phyloP scores from a whole-genome alignment of 306 rosid species.

The Sphenostylis stenocarpa region DNA sequence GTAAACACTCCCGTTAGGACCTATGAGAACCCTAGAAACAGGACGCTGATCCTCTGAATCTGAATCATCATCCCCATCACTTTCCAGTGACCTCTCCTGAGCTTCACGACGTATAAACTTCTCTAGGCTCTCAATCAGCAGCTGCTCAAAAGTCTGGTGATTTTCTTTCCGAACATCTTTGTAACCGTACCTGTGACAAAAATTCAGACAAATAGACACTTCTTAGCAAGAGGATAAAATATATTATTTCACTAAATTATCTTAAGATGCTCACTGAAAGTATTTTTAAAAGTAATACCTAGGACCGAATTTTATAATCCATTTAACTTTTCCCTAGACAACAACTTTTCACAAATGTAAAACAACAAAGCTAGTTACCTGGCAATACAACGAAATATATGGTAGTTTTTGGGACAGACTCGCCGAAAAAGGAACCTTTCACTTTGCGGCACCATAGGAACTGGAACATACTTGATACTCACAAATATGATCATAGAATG shows the following conservation, averaged over 20 bases:
- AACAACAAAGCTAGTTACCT: slow-evolving; percentile 46
- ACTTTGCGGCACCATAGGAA: slow-evolving; percentile 91
- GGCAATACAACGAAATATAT: slow-evolving; percentile 95
- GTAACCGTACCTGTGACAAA: slow-evolving; percentile 77
- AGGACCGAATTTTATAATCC: slow-evolving; percentile 11
- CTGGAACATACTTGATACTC: slow-evolving; percentile 88
- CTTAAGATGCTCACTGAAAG: not conserved
- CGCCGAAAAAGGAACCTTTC: slow-evolving; percentile 97
- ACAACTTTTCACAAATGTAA: not conserved
- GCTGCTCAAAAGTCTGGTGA: slow-evolving; percentile 93
- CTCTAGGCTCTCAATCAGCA: slow-evolving; percentile 93
- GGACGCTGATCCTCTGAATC: slow-evolving; percentile 58
- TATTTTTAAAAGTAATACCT: slow-evolving; percentile 14
- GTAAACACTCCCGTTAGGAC: slow-evolving; percentile 91
- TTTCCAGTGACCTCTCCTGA: slow-evolving; percentile 85
- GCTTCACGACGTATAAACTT: slow-evolving; percentile 94
- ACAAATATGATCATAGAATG: slow-evolving; percentile 93
- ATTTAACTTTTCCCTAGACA: slow-evolving; percentile 14
- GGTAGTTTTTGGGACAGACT: slow-evolving; percentile 88
- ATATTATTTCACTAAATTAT: not conserved
- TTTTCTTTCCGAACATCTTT: slow-evolving; percentile 96
- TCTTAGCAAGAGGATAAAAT: not conserved
- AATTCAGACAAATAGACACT: slow-evolving; percentile 14
- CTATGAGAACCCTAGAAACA: slow-evolving; percentile 69
- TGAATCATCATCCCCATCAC: slow-evolving; percentile 75